Evolutionary conservation across 2,329 filamentous ascomycete genomes (phyloP).

Genomic region (Hymenoscyphus repandus): DNA sequence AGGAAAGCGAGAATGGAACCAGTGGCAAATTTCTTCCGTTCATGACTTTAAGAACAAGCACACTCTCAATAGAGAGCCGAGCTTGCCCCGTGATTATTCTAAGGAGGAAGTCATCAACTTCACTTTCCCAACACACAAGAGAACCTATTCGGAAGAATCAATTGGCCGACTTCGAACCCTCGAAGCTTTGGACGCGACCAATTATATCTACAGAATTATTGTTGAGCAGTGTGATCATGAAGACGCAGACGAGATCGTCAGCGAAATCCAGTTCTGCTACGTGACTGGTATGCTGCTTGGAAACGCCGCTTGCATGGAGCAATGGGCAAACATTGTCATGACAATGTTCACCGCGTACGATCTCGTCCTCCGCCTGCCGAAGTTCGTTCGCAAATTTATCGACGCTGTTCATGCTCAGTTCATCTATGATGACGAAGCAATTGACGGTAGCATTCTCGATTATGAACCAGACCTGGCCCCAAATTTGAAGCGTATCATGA

Average conservation of each 20-base stretch:
- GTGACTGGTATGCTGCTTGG: conserved; percentile 52
- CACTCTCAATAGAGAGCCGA: conserved; percentile 2
- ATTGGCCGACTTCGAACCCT: conserved; percentile 36
- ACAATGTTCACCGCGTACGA: conserved; percentile 46
- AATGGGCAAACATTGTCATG: conserved; percentile 55
- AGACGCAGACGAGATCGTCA: conserved; percentile 43
- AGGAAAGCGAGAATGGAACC: conserved; percentile 33
- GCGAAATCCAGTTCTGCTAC: conserved; percentile 57
- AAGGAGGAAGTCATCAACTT: conserved; percentile 43
- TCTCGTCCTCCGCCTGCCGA: conserved; percentile 40
- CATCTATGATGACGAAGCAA: conserved; percentile 44
- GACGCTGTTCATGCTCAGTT: conserved; percentile 50
- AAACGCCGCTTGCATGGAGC: conserved; percentile 54
- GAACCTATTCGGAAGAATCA: conserved; percentile 37
- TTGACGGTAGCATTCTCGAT: conserved; percentile 40
- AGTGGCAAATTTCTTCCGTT: conserved; percentile 50
- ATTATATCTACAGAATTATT: conserved; percentile 41
- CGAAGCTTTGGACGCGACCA: conserved; percentile 44
- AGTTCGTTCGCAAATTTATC: conserved; percentile 43
- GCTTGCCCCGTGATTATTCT: conserved; percentile 34
- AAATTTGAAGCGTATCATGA: conserved; percentile 43
- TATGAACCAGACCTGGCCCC: conserved; percentile 27
- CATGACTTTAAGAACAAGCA: conserved; percentile 39
- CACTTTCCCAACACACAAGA: conserved; percentile 39
- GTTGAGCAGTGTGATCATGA: conserved; percentile 29